These are phyloP conservation scores for Drechslera avenae DNA, from an alignment of 2,329 filamentous ascomycete species.

Conservation along the genomic window DNA sequence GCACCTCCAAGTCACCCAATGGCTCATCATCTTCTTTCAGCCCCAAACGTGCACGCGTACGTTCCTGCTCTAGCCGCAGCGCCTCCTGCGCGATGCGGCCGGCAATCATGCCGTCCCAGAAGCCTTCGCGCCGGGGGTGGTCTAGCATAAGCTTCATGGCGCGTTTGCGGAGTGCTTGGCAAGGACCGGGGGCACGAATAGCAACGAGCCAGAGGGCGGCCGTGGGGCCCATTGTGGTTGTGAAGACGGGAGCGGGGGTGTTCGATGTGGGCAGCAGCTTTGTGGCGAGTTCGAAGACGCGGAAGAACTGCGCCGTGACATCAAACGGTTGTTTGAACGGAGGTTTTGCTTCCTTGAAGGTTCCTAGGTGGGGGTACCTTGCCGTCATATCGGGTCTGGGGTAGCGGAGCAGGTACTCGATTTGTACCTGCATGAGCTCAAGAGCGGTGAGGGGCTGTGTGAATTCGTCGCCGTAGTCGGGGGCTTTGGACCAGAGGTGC, in stretches of 20 bases:
- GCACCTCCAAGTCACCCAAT: constrained; percentile 22
- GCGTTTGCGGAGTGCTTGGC: constrained; percentile 26
- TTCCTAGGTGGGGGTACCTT: constrained; percentile 12
- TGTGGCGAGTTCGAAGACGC: constrained; percentile 25
- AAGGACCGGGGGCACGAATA: constrained; percentile 26
- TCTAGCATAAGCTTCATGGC: constrained; percentile 34
- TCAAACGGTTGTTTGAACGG: constrained; percentile 25
- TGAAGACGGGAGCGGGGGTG: constrained; percentile 31
- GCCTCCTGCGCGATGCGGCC: constrained; percentile 35
- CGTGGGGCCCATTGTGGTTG: constrained; percentile 29
- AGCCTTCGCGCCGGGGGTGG: constrained; percentile 49
- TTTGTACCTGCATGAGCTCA: constrained; percentile 18
- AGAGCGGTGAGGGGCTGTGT: constrained; percentile 12
- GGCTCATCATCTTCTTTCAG: background rate
- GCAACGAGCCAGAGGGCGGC: constrained; percentile 36
- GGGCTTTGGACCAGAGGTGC: constrained; percentile 7
- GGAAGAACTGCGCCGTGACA: constrained; percentile 16
- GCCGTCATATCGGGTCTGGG: constrained; percentile 16
- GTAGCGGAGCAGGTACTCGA: constrained; percentile 20
- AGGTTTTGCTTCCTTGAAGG: constrained; percentile 14
- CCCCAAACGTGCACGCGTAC: constrained; percentile 18
- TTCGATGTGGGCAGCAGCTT: constrained; percentile 14
- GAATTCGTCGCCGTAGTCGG: background rate
- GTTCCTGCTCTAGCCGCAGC: constrained; percentile 36
- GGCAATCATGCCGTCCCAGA: constrained; percentile 69